Conservation (phyloP, 768 basidiomycete species). For the Agaricus blazei region DNA sequence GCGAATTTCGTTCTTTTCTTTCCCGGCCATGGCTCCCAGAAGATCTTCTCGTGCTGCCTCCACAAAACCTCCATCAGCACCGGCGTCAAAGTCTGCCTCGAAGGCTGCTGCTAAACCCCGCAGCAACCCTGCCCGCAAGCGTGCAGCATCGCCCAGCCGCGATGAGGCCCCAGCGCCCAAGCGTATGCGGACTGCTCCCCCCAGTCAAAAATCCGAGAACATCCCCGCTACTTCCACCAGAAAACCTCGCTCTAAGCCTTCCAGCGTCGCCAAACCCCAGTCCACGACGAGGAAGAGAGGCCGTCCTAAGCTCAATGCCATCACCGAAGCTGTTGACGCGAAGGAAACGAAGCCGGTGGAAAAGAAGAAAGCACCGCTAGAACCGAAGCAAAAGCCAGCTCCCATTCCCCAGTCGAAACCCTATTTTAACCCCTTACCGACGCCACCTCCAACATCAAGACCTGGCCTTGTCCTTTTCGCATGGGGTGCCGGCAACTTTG, state of each 20-base stretch:
- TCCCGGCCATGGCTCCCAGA: slow-evolving; percentile 34
- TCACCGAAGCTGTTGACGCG: slow-evolving; percentile 3
- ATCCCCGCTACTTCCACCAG: slow-evolving; percentile 25
- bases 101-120: slow-evolving; percentile 27
- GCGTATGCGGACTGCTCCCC: slow-evolving; percentile 36
- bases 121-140: slow-evolving; percentile 37
- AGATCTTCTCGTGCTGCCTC: slow-evolving; percentile 51
- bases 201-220: slow-evolving; percentile 37
- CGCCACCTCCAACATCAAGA: slow-evolving; percentile 46
- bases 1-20: slow-evolving; percentile 9
- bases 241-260: slow-evolving; percentile 20
- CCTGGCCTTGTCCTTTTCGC: slow-evolving; percentile 75
- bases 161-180: slow-evolving; percentile 42
- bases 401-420: slow-evolving; percentile 41
- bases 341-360: slow-evolving; percentile 2
- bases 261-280: background rate
- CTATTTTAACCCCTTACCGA: slow-evolving; percentile 64
- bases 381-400: slow-evolving; percentile 8
- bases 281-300: background rate
- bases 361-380: background rate
- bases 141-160: slow-evolving; percentile 45
- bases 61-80: slow-evolving; percentile 30
- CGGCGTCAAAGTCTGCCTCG: slow-evolving; percentile 21
- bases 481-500: slow-evolving; percentile 93
- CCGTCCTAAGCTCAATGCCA: slow-evolving; percentile 5